Conservation (phyloP, 2,329 filamentous ascomycete genomes). For the Fusarium mundagurra region DNA sequence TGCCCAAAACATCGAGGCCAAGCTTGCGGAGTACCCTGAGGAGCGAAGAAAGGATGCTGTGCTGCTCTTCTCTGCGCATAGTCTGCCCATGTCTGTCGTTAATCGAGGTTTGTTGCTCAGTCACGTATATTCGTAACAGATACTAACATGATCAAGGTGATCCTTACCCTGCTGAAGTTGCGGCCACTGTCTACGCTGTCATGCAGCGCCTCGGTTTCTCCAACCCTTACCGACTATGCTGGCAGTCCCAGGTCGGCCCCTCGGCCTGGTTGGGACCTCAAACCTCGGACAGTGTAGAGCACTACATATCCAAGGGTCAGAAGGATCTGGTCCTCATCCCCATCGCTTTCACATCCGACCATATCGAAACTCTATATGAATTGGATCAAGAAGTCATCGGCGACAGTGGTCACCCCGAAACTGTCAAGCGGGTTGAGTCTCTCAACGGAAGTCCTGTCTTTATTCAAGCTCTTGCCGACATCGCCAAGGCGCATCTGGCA, state of each 20-base stretch:
- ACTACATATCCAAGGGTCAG: constrained; percentile 90
- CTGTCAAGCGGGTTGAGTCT: constrained; percentile 89
- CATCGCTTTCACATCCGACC: constrained; percentile 98
- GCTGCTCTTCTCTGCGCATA: constrained; percentile 93
- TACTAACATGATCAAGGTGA: constrained; percentile 69
- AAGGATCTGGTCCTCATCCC: constrained; percentile 92
- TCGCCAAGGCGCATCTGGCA: constrained; percentile 82
- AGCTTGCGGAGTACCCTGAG: constrained; percentile 83
- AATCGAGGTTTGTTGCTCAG: constrained; percentile 73
- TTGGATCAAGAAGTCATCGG: constrained; percentile 95
- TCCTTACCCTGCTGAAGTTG: constrained; percentile 94
- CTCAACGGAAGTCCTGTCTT: constrained; percentile 92
- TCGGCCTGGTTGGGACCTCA: constrained; percentile 96
- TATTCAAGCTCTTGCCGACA: constrained; percentile 87
- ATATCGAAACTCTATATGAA: constrained; percentile 97
- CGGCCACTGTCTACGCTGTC: constrained; percentile 95
- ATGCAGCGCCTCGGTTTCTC: constrained; percentile 89
- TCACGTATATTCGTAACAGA: neutral
- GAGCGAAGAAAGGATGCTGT: constrained; percentile 84
- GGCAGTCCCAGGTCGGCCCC: constrained; percentile 98
- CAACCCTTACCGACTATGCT: constrained; percentile 93
- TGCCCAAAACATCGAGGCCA: constrained; percentile 89
- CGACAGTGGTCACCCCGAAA: constrained; percentile 79
- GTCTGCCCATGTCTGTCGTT: constrained; percentile 95
- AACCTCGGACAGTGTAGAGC: constrained; percentile 85